Evolutionary conservation across 805 yeast genomes (phyloP).

Genomic region (Wickerhamiella cacticola): DNA sequence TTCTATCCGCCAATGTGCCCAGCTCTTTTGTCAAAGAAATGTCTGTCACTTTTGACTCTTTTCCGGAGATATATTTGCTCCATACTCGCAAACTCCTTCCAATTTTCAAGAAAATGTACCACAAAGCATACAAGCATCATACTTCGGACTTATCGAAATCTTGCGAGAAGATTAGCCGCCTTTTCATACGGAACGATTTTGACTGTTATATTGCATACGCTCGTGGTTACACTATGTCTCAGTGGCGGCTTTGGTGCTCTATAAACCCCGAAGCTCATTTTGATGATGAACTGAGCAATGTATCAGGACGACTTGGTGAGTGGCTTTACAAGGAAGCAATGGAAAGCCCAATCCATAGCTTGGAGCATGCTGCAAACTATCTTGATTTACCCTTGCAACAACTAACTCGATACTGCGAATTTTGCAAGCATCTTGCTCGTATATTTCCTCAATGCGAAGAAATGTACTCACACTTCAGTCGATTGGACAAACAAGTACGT

Average conservation of each 20-base stretch:
- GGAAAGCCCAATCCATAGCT: constrained; percentile 14
- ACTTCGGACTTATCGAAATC: background rate
- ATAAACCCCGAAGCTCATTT: constrained; percentile 13
- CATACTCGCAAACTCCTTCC: constrained; percentile 17
- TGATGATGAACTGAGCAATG: constrained; percentile 14
- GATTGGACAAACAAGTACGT: background rate
- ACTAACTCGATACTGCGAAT: constrained; percentile 14
- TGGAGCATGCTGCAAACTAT: constrained; percentile 17
- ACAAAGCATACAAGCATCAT: constrained; percentile 8
- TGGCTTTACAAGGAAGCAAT: constrained; percentile 12
- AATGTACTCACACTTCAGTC: background rate
- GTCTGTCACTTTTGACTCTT: constrained; percentile 15
- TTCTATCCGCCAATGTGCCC: constrained; percentile 13
- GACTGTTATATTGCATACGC: constrained; percentile 18
- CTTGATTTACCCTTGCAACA: constrained; percentile 19
- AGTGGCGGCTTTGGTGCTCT: constrained; percentile 14
- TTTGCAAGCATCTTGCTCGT: constrained; percentile 12
- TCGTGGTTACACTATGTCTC: constrained; percentile 3
- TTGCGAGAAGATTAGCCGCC: background rate
- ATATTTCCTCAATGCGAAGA: background rate
- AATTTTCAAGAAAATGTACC: constrained; percentile 15
- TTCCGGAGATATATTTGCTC: constrained; percentile 20
- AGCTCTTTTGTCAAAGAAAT: constrained; percentile 13
- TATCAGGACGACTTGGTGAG: constrained; percentile 18
- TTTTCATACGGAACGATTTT: constrained; percentile 12